These are phyloP conservation scores for Meyerozyma carpophila DNA, from an alignment of 1,139 yeast species.

Conservation along the genomic window DNA sequence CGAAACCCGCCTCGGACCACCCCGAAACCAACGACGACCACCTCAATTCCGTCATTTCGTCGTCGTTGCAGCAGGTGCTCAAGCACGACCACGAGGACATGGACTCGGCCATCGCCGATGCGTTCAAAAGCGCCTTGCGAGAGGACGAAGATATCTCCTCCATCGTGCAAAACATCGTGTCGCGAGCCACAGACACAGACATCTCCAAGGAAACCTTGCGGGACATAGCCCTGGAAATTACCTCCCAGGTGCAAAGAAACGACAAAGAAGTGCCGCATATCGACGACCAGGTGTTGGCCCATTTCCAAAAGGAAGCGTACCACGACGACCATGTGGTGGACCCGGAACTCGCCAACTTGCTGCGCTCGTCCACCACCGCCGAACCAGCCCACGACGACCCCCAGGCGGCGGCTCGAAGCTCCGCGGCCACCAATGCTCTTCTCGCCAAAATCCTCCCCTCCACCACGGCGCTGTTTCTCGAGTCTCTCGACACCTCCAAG, in stretches of 20 bases:
- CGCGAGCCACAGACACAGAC: constrained; percentile 4
- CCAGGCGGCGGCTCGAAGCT: not conserved
- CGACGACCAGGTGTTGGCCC: constrained; percentile 34
- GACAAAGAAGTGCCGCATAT: constrained; percentile 25
- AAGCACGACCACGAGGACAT: constrained; percentile 9
- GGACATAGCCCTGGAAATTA: constrained; percentile 30
- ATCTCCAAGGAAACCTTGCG: constrained; percentile 22
- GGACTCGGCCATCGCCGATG: constrained; percentile 30
- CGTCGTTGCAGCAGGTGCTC: constrained; percentile 12
- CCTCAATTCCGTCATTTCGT: constrained; percentile 12
- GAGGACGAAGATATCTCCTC: constrained; percentile 2
- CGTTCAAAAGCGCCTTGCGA: constrained; percentile 26
- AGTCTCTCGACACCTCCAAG: constrained; percentile 13
- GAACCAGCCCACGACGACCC: not conserved
- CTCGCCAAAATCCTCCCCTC: constrained; percentile 8
- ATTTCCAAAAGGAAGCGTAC: constrained; percentile 34
- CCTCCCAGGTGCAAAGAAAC: constrained; percentile 30
- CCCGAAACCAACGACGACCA: constrained; percentile 10
- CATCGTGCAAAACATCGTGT: constrained; percentile 1
- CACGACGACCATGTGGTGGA: constrained; percentile 4
- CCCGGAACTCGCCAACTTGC: not conserved
- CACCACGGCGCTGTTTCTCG: constrained; percentile 13
- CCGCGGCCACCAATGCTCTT: not conserved
- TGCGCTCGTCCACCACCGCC: not conserved
- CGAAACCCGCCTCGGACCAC: constrained; percentile 1